Evolutionary conservation across 1,139 yeast species (phyloP).

Genomic region (Pichia sp.): DNA sequence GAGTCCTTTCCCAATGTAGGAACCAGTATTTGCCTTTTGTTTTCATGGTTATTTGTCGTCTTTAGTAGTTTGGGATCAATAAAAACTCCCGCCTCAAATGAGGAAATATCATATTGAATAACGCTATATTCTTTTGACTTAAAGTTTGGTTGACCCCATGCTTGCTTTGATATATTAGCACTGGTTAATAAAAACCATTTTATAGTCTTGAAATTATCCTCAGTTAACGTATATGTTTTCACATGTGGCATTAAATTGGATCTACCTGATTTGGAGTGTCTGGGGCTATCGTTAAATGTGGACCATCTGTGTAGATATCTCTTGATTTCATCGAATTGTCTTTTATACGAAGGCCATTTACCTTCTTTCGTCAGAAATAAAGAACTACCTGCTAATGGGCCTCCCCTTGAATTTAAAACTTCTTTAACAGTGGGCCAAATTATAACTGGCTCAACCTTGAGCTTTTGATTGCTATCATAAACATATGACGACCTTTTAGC

Average conservation of each 20-base stretch:
- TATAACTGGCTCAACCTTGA: constrained; percentile 36
- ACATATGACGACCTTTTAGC: constrained; percentile 15
- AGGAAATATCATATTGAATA: constrained; percentile 16
- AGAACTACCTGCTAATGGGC: constrained; percentile 40
- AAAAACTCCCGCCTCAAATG: constrained; percentile 54
- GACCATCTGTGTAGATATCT: constrained; percentile 21
- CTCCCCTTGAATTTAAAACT: constrained; percentile 31
- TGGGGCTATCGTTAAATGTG: constrained; percentile 1
- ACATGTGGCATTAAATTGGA: constrained; percentile 34
- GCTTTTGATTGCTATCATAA: constrained; percentile 25
- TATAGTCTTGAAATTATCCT: constrained; percentile 38
- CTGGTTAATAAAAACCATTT: constrained; percentile 63
- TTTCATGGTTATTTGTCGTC: constrained; percentile 2
- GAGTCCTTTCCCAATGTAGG: neutral
- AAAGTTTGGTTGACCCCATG: constrained; percentile 44
- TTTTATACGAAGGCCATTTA: constrained; percentile 17
- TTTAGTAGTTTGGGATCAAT: constrained; percentile 25
- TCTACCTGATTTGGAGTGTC: constrained; percentile 21
- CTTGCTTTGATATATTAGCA: constrained; percentile 57
- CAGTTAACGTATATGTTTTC: constrained; percentile 38
- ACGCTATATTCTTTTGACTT: constrained; percentile 25
- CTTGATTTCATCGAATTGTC: constrained; percentile 18
- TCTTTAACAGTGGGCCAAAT: constrained; percentile 50
- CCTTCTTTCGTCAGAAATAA: constrained; percentile 39
- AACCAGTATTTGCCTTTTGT: neutral